Percentiles rank a stretch among this genome's conserved stretches.
Evolutionary conservation across 257 asterid species (phyloP).

Genomic region (Penstemon barbatus): DNA sequence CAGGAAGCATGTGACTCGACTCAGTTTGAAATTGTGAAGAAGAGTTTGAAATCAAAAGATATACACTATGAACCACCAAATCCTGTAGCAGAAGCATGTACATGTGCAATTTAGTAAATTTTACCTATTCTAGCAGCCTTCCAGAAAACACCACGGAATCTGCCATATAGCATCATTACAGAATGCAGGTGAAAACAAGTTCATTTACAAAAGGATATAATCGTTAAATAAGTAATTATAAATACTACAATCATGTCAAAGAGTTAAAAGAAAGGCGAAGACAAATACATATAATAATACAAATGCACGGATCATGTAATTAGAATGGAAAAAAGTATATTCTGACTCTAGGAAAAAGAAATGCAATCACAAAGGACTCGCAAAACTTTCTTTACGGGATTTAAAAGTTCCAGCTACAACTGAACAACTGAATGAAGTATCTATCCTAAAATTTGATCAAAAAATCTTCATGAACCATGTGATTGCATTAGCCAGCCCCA

Average conservation of each 20-base stretch:
- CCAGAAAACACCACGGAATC: slow-evolving; percentile 62
- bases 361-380: too few species aligned
- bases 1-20: slow-evolving; percentile 13
- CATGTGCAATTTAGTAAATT: slow-evolving; percentile 8
- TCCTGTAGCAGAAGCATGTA: slow-evolving; percentile 11
- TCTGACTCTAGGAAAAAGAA: too few species aligned
- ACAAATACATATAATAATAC: not conserved
- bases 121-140: slow-evolving; percentile 62
- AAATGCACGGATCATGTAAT: not conserved
- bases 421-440: too few species aligned
- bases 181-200: slow-evolving; percentile 9
- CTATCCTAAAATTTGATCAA: too few species aligned
- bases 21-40: slow-evolving; percentile 11
- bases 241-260: slow-evolving; percentile 3
- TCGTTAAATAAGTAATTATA: not conserved
- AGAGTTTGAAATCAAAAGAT: not conserved
- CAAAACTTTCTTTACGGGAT: too few species aligned
- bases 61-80: slow-evolving; percentile 18
- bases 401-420: too few species aligned
- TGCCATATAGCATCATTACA: slow-evolving; percentile 31
- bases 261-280: slow-evolving; percentile 6
- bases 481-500: too few species aligned
- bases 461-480: too few species aligned
- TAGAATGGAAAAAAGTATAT: not conserved
- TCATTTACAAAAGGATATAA: not conserved